Evolutionary conservation across 106 monocot species (phyloP), one percentile per base, ranked within the genome.

Genomic region (Phalaenopsis equestris): DNA sequence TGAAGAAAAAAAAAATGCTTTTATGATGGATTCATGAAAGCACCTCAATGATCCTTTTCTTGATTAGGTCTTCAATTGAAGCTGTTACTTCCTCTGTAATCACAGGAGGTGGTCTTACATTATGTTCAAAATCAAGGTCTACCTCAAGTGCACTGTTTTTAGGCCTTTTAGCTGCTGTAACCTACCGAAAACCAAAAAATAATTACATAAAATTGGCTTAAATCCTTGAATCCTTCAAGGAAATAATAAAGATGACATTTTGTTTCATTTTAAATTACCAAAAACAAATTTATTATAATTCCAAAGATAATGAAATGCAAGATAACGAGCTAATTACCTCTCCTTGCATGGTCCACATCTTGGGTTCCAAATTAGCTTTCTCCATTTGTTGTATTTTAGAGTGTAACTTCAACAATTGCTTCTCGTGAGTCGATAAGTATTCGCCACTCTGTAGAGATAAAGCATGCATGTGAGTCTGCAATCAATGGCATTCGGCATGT

Each of bases 91-190:
- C 98, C 80, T 95, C 94, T 3, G 94, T 92, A 30, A 84, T 86
- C 30, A 95, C 81, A 15, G 91, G 89, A 80, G 89, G 88, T 55
- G 83, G 93, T 42, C 85, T 86, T 52, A 80, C 82, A 78, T 95
- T 94, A 73, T 93, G 98, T 78, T 95, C 90, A 88, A 99, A 99
- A 83, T 99, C 94, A 79, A 99, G 88, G 75, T 99, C 91, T 83
- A 93, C 91, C 82, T 99, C 98, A 72, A 99, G 87, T 41, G 98
- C 98, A 91, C 94, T 93, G 75, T 99, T 95, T 76, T 91, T 94
- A 41, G 98, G 98, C 81, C 94, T 88, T 88, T 93, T 91, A 73
- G 87, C 85, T 80, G 91, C 98, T 81, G 91, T 91, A 21, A 99
- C 84, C 98, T 99, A 86, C 38, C 30, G 79, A n/a, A 58, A 85